A percentile compares a stretch with the other conserved stretches of the same genome.
phyloP scores from a whole-genome alignment of 208 protist species.

The Trypanosoma platydactyli region DNA sequence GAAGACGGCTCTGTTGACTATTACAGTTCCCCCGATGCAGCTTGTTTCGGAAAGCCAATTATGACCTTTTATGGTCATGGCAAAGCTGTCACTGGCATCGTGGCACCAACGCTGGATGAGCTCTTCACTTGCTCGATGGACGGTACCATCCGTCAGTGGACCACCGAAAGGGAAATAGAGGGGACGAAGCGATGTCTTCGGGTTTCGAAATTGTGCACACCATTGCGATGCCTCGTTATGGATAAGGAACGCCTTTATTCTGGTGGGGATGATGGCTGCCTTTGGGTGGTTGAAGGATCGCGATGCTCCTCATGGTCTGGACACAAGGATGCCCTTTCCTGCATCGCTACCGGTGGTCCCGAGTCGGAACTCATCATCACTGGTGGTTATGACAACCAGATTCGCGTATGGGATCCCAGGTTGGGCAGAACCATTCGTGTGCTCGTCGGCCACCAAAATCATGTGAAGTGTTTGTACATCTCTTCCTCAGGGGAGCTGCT shows the following conservation, averaged over 20 bases:
- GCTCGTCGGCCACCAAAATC: conserved; percentile 64
- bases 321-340: conserved; percentile 57
- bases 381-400: conserved; percentile 66
- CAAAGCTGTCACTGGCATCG: conserved; percentile 58
- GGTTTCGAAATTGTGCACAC: conserved; percentile 44
- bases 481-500: conserved; percentile 45
- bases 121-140: conserved; percentile 72
- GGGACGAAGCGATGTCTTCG: conserved; percentile 30
- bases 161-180: conserved; percentile 34
- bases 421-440: conserved; percentile 55
- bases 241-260: conserved; percentile 44
- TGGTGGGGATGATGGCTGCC: conserved; percentile 64
- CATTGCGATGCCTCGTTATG: conserved; percentile 48
- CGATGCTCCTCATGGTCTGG: conserved; percentile 56
- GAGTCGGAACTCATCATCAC: conserved; percentile 48
- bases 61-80: conserved; percentile 61
- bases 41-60: conserved; percentile 48
- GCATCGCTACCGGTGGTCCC: conserved; percentile 46
- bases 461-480: conserved; percentile 44
- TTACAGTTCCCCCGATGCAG: conserved; percentile 56
- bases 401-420: conserved; percentile 70
- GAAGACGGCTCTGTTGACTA: conserved; percentile 77
- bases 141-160: conserved; percentile 73
- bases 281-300: conserved; percentile 61
- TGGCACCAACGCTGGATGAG: conserved; percentile 43